These are phyloP conservation scores for Apiospora aurea DNA, from an alignment of 2,329 filamentous ascomycete genomes.

Conservation along the genomic window DNA sequence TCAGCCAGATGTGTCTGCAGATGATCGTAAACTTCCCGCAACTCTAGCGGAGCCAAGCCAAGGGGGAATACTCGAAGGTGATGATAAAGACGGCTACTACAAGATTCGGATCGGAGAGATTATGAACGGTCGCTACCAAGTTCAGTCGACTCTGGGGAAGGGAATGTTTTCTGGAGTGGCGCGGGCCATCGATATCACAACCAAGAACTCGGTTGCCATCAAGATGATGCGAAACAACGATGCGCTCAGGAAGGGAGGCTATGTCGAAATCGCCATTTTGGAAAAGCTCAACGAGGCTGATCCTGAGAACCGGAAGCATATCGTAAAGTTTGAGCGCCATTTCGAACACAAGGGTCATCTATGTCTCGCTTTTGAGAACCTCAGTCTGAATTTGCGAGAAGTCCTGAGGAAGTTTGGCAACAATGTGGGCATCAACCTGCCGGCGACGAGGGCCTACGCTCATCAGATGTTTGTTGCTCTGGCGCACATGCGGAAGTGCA, in stretches of 20 bases:
- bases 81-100: conserved; percentile 96
- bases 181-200: conserved; percentile 79
- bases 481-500: conserved; percentile 87
- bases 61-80: conserved; percentile 86
- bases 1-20: conserved; percentile 46
- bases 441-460: conserved; percentile 86
- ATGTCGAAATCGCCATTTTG: conserved; percentile 93
- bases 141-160: conserved; percentile 86
- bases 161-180: conserved; percentile 99
- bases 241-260: conserved; percentile 86
- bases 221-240: conserved; percentile 99
- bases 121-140: conserved; percentile 86
- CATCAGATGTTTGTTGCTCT: conserved; percentile 94
- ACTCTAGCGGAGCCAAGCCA: conserved; percentile 59
- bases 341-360: conserved; percentile 96
- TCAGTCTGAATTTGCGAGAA: conserved; percentile 91
- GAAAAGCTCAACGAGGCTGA: conserved; percentile 87
- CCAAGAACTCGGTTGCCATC: conserved; percentile 83
- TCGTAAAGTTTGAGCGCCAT: conserved; percentile 84
- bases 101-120: conserved; percentile 92
- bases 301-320: conserved; percentile 87
- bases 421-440: conserved; percentile 89
- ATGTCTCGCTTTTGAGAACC: conserved; percentile 96
- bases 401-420: conserved; percentile 95
- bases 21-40: conserved; percentile 56